Evolutionary conservation across 495 filamentous ascomycete genomes (phyloP).

Genomic region (Neurospora sp.): DNA sequence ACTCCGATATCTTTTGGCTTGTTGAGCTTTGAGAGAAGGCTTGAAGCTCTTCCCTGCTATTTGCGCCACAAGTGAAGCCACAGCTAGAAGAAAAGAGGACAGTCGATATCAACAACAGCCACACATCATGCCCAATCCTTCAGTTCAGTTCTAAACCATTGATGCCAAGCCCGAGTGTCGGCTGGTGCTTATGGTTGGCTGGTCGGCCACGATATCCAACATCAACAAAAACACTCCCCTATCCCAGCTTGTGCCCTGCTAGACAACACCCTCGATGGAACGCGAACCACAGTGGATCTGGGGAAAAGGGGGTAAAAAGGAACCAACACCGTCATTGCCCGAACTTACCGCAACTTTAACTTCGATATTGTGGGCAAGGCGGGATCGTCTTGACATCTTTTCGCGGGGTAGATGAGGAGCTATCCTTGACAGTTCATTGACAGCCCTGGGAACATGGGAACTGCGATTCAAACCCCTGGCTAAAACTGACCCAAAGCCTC

Average conservation of each 20-base stretch:
- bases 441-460: not conserved
- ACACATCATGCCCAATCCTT: not conserved
- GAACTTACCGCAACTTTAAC: not conserved
- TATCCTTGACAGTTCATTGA: not conserved
- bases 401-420: not conserved
- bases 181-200: not conserved
- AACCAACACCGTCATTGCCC: not conserved
- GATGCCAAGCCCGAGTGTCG: not conserved
- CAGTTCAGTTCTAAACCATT: not conserved
- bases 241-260: not conserved
- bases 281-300: not conserved
- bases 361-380: not conserved
- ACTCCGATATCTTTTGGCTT: not conserved
- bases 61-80: not conserved
- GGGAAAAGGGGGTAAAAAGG: not conserved
- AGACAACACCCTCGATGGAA: not conserved
- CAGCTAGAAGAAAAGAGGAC: not conserved
- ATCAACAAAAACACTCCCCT: not conserved
- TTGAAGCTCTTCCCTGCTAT: not conserved
- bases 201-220: not conserved
- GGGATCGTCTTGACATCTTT: not conserved
- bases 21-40: not conserved
- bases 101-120: not conserved
- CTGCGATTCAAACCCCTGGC: not conserved
- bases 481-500: not conserved